Conservation (phyloP, 176 grass and related monocot genomes). For the Bonia amplexicaulis region DNA sequence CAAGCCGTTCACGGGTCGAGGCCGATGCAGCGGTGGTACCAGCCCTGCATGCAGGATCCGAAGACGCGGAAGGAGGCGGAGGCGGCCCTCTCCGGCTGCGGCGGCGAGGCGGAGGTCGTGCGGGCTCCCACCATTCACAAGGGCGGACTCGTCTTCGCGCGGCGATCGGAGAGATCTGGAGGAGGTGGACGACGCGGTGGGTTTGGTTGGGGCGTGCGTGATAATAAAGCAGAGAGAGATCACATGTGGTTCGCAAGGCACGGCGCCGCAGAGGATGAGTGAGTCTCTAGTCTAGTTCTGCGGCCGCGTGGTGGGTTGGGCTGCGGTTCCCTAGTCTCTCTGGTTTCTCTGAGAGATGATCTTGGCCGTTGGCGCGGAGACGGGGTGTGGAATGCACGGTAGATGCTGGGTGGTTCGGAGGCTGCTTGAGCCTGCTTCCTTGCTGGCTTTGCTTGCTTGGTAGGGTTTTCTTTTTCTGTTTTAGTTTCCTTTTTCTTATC, state of each 20-base stretch:
- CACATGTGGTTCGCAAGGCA: not conserved
- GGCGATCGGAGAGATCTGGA: not conserved
- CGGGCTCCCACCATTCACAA: constrained; percentile 79
- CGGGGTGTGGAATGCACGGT: not conserved
- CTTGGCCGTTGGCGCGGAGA: not conserved
- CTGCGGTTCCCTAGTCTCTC: not conserved
- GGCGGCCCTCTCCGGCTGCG: constrained; percentile 33
- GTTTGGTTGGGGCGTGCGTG: not conserved
- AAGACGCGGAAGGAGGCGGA: constrained; percentile 44
- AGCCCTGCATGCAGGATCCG: constrained; percentile 87
- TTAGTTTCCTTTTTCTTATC: too few species aligned
- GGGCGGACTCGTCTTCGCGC: constrained; percentile 8
- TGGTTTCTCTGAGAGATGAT: not conserved
- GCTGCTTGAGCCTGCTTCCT: too few species aligned
- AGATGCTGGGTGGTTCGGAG: not conserved
- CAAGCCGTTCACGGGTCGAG: constrained; percentile 43
- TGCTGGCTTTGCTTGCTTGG: too few species aligned
- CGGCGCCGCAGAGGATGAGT: not conserved
- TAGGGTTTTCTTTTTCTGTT: too few species aligned
- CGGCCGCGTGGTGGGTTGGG: not conserved
- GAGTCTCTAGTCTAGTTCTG: not conserved
- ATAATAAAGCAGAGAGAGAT: not conserved
- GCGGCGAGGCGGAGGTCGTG: constrained; percentile 30
- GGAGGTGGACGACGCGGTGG: not conserved
- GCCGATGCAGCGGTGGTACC: constrained; percentile 85